These are phyloP conservation scores for Alopecurus myosuroides DNA, from an alignment of 176 grass and related monocot species.

Conservation along the genomic window DNA sequence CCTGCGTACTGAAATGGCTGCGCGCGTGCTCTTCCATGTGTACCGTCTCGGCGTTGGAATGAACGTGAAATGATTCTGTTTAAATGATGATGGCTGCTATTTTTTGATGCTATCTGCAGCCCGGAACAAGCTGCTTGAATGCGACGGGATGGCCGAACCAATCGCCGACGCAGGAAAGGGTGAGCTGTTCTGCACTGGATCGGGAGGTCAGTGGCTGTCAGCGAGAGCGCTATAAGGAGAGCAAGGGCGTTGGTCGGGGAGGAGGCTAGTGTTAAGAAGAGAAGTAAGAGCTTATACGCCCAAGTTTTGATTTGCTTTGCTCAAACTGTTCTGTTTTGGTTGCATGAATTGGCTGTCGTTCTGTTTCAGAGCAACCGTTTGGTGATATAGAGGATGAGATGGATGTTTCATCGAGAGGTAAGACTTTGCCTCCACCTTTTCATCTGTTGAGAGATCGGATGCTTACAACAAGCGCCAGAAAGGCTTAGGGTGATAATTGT, in stretches of 20 bases:
- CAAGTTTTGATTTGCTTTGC: not conserved
- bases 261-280: not conserved
- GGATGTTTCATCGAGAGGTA: slow-evolving; percentile 21
- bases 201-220: slow-evolving; percentile 13
- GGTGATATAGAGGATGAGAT: not conserved
- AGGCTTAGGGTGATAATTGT: not conserved
- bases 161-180: not conserved
- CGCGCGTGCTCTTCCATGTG: not conserved
- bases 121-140: not conserved
- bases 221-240: slow-evolving; percentile 9
- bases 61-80: no score
- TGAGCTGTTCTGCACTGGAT: slow-evolving; percentile 31
- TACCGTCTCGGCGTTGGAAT: not conserved
- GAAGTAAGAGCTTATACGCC: slow-evolving; percentile 12
- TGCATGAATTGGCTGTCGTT: not conserved
- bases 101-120: slow-evolving; percentile 7
- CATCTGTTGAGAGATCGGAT: not conserved
- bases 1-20: not conserved
- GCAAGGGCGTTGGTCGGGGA: slow-evolving; percentile 28
- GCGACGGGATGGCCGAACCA: not conserved
- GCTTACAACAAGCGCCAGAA: not conserved
- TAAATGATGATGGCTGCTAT: not conserved
- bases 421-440: slow-evolving; percentile 17
- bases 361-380: slow-evolving; percentile 30
- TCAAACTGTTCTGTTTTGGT: not conserved